A percentile compares a stretch with the other conserved stretches of the same genome.
Evolutionary conservation across 129 eudicot genomes (phyloP).

Genomic region (Pittosporum tobira): DNA sequence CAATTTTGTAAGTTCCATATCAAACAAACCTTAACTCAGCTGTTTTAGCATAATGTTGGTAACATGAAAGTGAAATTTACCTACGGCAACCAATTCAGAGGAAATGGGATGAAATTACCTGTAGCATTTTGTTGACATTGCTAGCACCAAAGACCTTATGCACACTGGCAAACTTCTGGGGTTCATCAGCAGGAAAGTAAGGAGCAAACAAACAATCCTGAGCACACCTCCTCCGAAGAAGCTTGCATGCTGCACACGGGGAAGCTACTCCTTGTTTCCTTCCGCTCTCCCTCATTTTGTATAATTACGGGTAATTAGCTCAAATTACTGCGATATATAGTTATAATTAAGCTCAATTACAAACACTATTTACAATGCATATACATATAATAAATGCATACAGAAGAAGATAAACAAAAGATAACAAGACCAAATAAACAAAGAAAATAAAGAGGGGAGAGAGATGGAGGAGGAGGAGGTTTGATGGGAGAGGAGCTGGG

Average conservation of each 20-base stretch:
- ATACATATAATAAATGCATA: conserved; percentile 7
- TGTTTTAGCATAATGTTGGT: not conserved
- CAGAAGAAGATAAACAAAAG: not conserved
- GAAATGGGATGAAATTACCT: conserved; percentile 28
- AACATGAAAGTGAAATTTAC: not conserved
- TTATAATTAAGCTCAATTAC: no score
- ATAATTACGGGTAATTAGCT: no score
- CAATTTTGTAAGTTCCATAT: no score
- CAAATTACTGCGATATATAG: no score
- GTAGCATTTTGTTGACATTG: conserved; percentile 92
- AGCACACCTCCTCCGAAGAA: conserved; percentile 65
- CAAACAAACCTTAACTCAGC: no score
- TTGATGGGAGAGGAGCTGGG: conserved; percentile 20
- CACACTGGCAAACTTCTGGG: conserved; percentile 77
- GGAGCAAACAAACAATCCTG: conserved; percentile 79
- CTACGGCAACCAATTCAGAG: no score
- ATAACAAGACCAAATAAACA: not conserved
- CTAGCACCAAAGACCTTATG: conserved; percentile 95
- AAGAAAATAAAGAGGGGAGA: not conserved
- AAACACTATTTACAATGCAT: no score
- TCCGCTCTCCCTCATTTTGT: conserved; percentile 48
- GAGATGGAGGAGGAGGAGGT: conserved; percentile 20
- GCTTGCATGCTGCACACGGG: conserved; percentile 88
- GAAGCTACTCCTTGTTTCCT: conserved; percentile 73
- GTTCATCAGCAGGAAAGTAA: conserved; percentile 76